Conservation (phyloP, 495 filamentous ascomycete genomes). For the Neurospora sp. region DNA sequence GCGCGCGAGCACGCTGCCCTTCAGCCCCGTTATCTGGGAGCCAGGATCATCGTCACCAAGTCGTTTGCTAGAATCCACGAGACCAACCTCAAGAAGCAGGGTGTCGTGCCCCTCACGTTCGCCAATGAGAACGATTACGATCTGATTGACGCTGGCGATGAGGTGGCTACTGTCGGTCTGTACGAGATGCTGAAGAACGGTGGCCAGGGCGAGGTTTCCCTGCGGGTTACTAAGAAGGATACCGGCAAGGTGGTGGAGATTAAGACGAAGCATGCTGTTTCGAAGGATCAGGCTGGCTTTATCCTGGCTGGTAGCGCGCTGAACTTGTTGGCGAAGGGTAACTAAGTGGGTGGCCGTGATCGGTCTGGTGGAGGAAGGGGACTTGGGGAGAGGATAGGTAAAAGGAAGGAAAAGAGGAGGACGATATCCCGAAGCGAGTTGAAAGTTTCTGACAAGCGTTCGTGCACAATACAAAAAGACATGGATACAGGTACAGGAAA, state of each 20-base stretch:
- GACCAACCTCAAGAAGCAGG: slow-evolving; percentile 98
- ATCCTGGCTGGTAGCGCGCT: slow-evolving; percentile 89
- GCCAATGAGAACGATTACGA: slow-evolving; percentile 82
- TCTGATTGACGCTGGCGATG: slow-evolving; percentile 66
- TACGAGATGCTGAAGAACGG: slow-evolving; percentile 69
- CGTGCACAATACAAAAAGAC: neutral
- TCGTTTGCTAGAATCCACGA: slow-evolving; percentile 95
- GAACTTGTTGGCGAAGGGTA: slow-evolving; percentile 64
- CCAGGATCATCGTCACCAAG: slow-evolving; percentile 79
- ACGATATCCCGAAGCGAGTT: neutral
- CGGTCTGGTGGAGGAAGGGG: neutral
- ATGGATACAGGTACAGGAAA: neutral
- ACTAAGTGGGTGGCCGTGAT: neutral
- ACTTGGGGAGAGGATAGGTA: neutral
- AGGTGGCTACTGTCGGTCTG: slow-evolving; percentile 69
- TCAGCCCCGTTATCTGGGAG: slow-evolving; percentile 87
- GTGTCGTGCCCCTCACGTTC: slow-evolving; percentile 87
- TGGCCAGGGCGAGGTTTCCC: slow-evolving; percentile 65
- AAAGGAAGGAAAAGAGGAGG: neutral
- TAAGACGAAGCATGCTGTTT: slow-evolving; percentile 67
- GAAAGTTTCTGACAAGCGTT: neutral
- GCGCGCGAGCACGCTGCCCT: slow-evolving; percentile 95
- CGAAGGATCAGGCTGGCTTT: slow-evolving; percentile 78
- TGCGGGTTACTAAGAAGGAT: slow-evolving; percentile 52
- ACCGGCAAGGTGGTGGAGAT: slow-evolving; percentile 52